Evolutionary conservation across 345 rosid species (phyloP).

Genomic region (Lepidium didymum): DNA sequence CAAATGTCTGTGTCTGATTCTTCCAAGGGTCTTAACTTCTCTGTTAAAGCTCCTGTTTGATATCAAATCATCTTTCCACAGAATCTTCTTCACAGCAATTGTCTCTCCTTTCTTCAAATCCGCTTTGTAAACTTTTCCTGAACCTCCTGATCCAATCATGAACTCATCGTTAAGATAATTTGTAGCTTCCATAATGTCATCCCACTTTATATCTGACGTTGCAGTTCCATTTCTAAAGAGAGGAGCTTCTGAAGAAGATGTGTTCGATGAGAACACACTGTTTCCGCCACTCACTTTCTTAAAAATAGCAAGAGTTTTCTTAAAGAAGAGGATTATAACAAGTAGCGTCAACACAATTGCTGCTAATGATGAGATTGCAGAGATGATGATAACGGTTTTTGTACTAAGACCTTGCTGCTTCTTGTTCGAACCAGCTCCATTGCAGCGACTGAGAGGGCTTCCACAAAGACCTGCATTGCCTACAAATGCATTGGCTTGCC

Average conservation of each 20-base stretch:
- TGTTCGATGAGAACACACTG: slow-evolving; percentile 36
- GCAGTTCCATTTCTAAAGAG: slow-evolving; percentile 48
- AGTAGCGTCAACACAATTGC: slow-evolving; percentile 47
- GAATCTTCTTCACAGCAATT: slow-evolving; percentile 73
- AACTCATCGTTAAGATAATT: slow-evolving; percentile 61
- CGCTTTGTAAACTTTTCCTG: slow-evolving; percentile 70
- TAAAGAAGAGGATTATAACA: slow-evolving; percentile 38
- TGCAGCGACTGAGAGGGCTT: slow-evolving; percentile 56
- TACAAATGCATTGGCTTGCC: slow-evolving; percentile 57
- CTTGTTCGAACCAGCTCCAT: slow-evolving; percentile 7
- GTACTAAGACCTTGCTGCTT: slow-evolving; percentile 35
- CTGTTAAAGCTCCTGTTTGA: slow-evolving; percentile 68
- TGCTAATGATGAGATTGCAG: slow-evolving; percentile 51
- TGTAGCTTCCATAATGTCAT: slow-evolving; percentile 81
- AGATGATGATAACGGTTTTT: slow-evolving; percentile 42
- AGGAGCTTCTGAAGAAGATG: slow-evolving; percentile 60
- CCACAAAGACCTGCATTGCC: slow-evolving; percentile 77
- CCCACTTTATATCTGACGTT: slow-evolving; percentile 66
- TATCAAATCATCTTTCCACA: slow-evolving; percentile 59
- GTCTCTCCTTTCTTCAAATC: slow-evolving; percentile 49
- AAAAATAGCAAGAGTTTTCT: slow-evolving; percentile 34
- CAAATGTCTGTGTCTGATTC: slow-evolving; percentile 72
- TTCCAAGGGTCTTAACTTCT: slow-evolving; percentile 74
- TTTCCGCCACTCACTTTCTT: slow-evolving; percentile 34
- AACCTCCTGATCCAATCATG: slow-evolving; percentile 86